Percentiles rank a stretch among this genome's conserved stretches.
Conservation (phyloP, 148 eudicot species). For the Tetragonia tetragonoides region DNA sequence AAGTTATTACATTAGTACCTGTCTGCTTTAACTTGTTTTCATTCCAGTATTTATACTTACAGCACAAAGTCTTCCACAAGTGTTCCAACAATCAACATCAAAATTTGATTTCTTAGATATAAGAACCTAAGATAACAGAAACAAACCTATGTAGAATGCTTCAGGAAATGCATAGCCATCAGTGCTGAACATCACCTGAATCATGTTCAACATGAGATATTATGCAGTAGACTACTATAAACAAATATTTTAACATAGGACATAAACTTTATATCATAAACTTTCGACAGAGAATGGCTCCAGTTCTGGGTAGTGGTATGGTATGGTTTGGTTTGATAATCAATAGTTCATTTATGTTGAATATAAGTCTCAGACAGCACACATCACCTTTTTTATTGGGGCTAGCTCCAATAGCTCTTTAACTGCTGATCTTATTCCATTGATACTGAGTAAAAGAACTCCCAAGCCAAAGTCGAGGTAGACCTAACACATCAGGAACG, state of each 20-base stretch:
- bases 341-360: not conserved
- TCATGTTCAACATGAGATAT: slow-evolving; percentile 16
- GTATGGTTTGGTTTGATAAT: not conserved
- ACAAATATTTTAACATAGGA: not conserved
- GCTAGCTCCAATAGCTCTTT: slow-evolving; percentile 91
- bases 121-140: not conserved
- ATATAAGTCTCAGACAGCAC: not conserved
- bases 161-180: slow-evolving; percentile 90
- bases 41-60: not conserved
- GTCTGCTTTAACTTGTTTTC: not conserved
- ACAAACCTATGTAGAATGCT: slow-evolving; percentile 84
- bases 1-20: not conserved
- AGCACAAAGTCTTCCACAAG: not conserved
- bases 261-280: too few species aligned
- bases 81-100: not conserved
- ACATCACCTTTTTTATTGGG: slow-evolving; percentile 80
- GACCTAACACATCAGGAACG: slow-evolving; percentile 45
- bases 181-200: slow-evolving; percentile 98
- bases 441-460: slow-evolving; percentile 72
- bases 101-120: not conserved
- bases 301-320: too few species aligned
- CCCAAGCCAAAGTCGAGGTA: slow-evolving; percentile 94
- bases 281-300: too few species aligned
- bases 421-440: slow-evolving; percentile 84
- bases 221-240: not conserved